These are phyloP conservation scores for Mrakia blollopis DNA, from an alignment of 768 basidiomycete species.

Conservation along the genomic window DNA sequence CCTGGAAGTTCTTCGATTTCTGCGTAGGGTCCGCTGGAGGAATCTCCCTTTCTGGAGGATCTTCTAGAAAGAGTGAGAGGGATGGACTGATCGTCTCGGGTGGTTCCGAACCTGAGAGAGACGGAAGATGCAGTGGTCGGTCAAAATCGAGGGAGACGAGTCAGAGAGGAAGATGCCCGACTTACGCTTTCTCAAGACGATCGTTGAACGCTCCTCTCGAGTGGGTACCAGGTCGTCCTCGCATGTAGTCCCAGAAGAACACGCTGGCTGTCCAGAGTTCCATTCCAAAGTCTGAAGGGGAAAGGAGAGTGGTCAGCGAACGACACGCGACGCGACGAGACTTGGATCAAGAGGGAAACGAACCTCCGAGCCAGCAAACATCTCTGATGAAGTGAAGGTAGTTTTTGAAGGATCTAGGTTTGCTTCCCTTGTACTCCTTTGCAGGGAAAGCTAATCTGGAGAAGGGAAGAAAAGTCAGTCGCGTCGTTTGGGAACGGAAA, in stretches of 20 bases:
- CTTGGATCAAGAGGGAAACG: neutral
- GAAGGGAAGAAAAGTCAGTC: too few relatives aligned
- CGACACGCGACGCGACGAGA: neutral
- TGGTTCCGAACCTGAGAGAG: too few relatives aligned
- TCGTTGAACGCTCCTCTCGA: constrained; percentile 17
- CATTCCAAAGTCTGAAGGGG: neutral
- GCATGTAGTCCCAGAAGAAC: constrained; percentile 55
- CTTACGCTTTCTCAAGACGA: constrained; percentile 16
- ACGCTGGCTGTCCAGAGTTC: constrained; percentile 33
- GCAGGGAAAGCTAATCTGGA: constrained; percentile 54
- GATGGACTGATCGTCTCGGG: too few relatives aligned
- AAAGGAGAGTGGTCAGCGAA: neutral
- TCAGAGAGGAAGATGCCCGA: neutral
- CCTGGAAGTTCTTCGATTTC: too few relatives aligned
- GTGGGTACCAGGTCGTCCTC: constrained; percentile 43
- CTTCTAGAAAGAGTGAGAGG: too few relatives aligned
- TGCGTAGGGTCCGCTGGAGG: too few relatives aligned
- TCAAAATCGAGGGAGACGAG: neutral
- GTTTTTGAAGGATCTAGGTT: constrained; percentile 44
- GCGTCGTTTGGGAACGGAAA: too few relatives aligned
- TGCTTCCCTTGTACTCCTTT: constrained; percentile 55
- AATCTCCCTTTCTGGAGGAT: too few relatives aligned
- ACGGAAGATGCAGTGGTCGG: neutral
- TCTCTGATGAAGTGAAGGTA: constrained; percentile 71
- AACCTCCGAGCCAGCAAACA: constrained; percentile 41